Conservation (phyloP, 106 monocot genomes). For the Dendrobium chrysotoxum region DNA sequence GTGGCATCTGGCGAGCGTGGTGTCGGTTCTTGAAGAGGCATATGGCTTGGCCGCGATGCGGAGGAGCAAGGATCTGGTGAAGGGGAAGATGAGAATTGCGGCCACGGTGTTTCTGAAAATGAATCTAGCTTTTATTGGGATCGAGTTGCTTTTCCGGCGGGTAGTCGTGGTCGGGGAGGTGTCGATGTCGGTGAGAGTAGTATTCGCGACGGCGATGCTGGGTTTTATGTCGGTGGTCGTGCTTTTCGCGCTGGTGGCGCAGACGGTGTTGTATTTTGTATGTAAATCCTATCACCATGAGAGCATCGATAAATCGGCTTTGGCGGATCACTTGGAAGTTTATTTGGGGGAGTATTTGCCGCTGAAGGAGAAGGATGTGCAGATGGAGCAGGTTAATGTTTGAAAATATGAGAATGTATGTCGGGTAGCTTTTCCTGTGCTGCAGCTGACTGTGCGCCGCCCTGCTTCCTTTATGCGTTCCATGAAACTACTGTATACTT, state of each 20-base stretch:
- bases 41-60: slow-evolving; percentile 47
- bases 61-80: slow-evolving; percentile 35
- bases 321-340: slow-evolving; percentile 81
- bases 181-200: slow-evolving; percentile 8
- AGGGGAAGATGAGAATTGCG: slow-evolving; percentile 51
- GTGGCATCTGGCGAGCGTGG: slow-evolving; percentile 64
- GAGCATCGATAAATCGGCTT: slow-evolving; percentile 75
- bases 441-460: too few relatives aligned
- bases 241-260: slow-evolving; percentile 56
- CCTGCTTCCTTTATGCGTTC: too few relatives aligned
- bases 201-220: slow-evolving; percentile 22
- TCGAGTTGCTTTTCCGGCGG: slow-evolving; percentile 46
- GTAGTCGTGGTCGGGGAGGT: slow-evolving; percentile 30
- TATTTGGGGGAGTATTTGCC: slow-evolving; percentile 84
- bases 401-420: neutral
- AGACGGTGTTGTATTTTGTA: slow-evolving; percentile 85
- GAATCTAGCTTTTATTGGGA: slow-evolving; percentile 32
- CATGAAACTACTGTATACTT: too few relatives aligned
- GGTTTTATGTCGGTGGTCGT: slow-evolving; percentile 30
- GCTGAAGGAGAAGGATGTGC: slow-evolving; percentile 65
- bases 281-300: slow-evolving; percentile 93
- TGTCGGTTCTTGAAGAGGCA: slow-evolving; percentile 56
- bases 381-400: slow-evolving; percentile 44
- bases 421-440: too few relatives aligned
- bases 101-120: slow-evolving; percentile 42